Evolutionary conservation across 2,329 filamentous ascomycete genomes (phyloP).

Genomic region (Arthrobotrys pseudoclavata): DNA sequence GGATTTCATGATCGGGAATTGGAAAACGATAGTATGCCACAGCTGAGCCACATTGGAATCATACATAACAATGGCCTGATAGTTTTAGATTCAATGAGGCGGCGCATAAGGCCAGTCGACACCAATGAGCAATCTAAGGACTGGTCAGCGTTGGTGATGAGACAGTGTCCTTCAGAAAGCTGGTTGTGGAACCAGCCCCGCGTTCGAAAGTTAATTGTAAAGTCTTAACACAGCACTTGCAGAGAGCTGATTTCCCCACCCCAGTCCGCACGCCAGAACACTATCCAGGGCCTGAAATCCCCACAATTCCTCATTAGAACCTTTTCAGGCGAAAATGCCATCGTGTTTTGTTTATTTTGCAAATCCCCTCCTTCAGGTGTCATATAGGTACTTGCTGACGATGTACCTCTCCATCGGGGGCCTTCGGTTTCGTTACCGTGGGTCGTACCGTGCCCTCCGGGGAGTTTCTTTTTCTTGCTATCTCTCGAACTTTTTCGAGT

Average conservation of each 20-base stretch:
- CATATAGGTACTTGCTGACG: slow-evolving; percentile 27
- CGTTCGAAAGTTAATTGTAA: background rate
- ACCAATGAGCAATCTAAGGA: background rate
- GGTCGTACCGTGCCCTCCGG: background rate
- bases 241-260: slow-evolving; percentile 39
- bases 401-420: slow-evolving; percentile 11
- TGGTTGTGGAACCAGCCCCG: slow-evolving; percentile 9
- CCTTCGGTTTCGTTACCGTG: background rate
- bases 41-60: slow-evolving; percentile 6
- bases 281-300: slow-evolving; percentile 17
- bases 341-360: slow-evolving; percentile 19
- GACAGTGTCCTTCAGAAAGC: no score
- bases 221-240: background rate
- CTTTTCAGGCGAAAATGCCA: slow-evolving; percentile 34
- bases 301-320: slow-evolving; percentile 25
- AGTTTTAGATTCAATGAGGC: background rate
- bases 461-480: slow-evolving; percentile 24
- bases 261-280: slow-evolving; percentile 25
- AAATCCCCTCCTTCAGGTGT: background rate
- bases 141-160: background rate
- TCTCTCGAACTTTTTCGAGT: slow-evolving; percentile 22
- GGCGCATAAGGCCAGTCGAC: slow-evolving; percentile 17
- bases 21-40: background rate
- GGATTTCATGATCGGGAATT: background rate
- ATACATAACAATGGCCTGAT: slow-evolving; percentile 3